phyloP scores from a whole-genome alignment of 768 basidiomycete genomes.

The Mycena olivaceomarginata region DNA sequence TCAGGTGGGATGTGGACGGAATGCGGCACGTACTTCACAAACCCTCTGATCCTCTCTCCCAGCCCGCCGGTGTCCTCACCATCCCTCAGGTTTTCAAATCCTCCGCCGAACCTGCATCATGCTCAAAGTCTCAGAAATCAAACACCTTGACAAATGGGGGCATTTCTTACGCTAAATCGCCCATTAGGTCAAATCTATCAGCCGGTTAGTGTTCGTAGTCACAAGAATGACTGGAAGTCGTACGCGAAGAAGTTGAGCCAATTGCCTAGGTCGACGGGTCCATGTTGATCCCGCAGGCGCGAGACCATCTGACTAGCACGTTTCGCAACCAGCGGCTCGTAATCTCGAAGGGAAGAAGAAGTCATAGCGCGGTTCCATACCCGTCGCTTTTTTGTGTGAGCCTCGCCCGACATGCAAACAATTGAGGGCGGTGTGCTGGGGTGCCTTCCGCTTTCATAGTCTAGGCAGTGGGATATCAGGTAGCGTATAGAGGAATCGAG shows the following conservation, averaged over 20 bases:
- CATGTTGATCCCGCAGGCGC: slow-evolving; percentile 51
- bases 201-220: neutral
- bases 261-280: slow-evolving; percentile 52
- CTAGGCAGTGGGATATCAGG: slow-evolving; percentile 11
- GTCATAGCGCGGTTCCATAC: slow-evolving; percentile 71
- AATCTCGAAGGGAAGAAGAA: slow-evolving; percentile 65
- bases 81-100: slow-evolving; percentile 57
- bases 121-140: neutral
- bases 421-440: slow-evolving; percentile 8
- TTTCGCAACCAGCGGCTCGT: slow-evolving; percentile 61
- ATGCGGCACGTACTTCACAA: slow-evolving; percentile 59
- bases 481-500: neutral
- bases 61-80: slow-evolving; percentile 64
- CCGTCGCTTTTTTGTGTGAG: slow-evolving; percentile 64
- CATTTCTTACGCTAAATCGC: slow-evolving; percentile 58
- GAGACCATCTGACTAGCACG: slow-evolving; percentile 63
- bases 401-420: slow-evolving; percentile 25
- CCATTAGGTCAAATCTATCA: slow-evolving; percentile 60
- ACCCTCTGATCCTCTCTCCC: slow-evolving; percentile 64
- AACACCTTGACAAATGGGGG: neutral
- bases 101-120: slow-evolving; percentile 45
- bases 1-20: neutral
- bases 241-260: slow-evolving; percentile 64
- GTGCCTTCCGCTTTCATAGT: slow-evolving; percentile 22
- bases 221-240: neutral